phyloP scores from a whole-genome alignment of 192 early-diverging fungal species.

The Mortierella antarctica region DNA sequence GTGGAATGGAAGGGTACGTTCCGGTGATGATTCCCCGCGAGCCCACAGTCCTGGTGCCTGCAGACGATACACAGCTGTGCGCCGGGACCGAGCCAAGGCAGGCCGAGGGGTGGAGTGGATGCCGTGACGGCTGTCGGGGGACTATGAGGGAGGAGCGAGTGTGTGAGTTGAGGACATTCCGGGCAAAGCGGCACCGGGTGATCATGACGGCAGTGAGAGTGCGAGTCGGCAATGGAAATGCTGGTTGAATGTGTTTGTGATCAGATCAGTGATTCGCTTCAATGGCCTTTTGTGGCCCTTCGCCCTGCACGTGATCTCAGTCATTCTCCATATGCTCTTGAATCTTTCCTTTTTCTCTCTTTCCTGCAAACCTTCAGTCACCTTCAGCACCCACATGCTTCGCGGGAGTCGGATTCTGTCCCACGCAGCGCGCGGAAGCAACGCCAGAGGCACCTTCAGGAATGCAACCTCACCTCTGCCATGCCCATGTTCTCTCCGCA shows the following conservation, averaged over 20 bases:
- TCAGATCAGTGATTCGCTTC: no score
- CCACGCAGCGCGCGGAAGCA: background rate
- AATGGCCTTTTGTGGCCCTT: no score
- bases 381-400: background rate
- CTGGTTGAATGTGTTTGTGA: no score
- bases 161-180: no score
- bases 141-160: no score
- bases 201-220: no score
- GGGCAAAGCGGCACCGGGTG: no score
- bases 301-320: no score
- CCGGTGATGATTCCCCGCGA: slow-evolving; percentile 24
- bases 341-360: no score
- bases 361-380: background rate
- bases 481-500: background rate
- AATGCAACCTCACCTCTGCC: background rate
- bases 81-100: background rate
- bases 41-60: background rate
- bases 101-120: background rate
- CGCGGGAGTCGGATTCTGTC: slow-evolving; percentile 1
- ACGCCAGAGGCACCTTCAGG: background rate
- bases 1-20: slow-evolving; percentile 35
- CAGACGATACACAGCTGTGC: background rate
- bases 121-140: no score
- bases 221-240: no score
- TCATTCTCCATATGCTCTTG: no score